These are phyloP conservation scores for Pelargonium nanum DNA, from an alignment of 345 rosid genomes.

Conservation along the genomic window DNA sequence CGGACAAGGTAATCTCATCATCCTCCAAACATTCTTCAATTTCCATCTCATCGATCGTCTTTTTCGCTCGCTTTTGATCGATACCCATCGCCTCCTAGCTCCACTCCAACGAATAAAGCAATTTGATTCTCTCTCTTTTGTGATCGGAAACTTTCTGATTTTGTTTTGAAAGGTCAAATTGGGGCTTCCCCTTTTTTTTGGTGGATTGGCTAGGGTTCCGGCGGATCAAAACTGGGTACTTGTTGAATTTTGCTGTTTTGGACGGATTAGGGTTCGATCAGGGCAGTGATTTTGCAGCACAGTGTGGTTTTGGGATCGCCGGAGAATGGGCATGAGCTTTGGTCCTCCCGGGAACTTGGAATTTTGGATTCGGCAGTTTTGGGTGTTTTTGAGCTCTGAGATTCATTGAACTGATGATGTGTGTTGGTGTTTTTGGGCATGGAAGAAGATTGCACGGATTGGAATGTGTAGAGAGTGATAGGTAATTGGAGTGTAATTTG, in stretches of 20 bases:
- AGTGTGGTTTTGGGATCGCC: neutral
- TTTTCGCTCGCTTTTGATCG: neutral
- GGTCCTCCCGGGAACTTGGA: neutral
- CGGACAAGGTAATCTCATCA: neutral
- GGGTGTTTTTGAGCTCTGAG: neutral
- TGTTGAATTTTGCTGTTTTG: neutral
- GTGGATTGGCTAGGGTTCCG: neutral
- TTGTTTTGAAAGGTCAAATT: neutral
- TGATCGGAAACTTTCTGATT: neutral
- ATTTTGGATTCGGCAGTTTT: neutral
- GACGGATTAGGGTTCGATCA: neutral
- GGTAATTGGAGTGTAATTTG: constrained; percentile 12
- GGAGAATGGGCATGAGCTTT: neutral
- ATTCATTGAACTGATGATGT: neutral
- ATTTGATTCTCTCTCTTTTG: neutral
- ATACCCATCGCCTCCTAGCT: neutral
- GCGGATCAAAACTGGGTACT: neutral
- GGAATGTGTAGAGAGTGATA: constrained; percentile 14
- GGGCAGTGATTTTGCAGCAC: neutral
- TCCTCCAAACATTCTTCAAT: neutral
- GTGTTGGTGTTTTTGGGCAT: constrained; percentile 22
- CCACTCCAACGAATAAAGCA: neutral
- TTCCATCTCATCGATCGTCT: neutral
- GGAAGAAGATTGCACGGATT: constrained; percentile 34
- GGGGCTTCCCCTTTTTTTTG: neutral